Conservation (phyloP, 805 yeast species). For the Ogataea dorogensis region DNA sequence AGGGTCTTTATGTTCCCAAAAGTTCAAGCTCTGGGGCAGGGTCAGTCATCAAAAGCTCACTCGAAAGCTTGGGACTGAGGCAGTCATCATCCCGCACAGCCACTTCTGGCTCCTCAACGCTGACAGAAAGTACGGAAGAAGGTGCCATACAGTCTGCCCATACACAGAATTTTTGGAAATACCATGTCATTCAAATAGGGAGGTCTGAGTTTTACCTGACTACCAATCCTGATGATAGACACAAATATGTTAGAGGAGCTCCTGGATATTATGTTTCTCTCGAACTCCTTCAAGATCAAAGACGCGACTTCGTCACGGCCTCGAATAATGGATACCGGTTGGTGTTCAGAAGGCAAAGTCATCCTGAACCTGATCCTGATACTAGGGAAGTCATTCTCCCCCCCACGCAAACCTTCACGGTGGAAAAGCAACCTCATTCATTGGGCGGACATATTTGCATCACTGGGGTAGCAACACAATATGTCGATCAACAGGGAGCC, state of each 20-base stretch:
- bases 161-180: slow-evolving; percentile 52
- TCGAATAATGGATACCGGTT: slow-evolving; percentile 34
- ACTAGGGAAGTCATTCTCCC: slow-evolving; percentile 11
- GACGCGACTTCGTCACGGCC: slow-evolving; percentile 9
- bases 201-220: slow-evolving; percentile 54
- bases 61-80: slow-evolving; percentile 3
- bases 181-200: slow-evolving; percentile 56
- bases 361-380: slow-evolving; percentile 6
- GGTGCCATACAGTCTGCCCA: slow-evolving; percentile 2
- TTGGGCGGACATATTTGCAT: slow-evolving; percentile 23
- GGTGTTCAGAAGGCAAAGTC: slow-evolving; percentile 29
- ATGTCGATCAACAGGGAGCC: slow-evolving; percentile 12
- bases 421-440: slow-evolving; percentile 23
- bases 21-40: slow-evolving; percentile 3
- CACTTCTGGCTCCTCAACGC: not conserved
- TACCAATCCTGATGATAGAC: slow-evolving; percentile 64
- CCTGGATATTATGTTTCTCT: slow-evolving; percentile 60
- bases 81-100: slow-evolving; percentile 2
- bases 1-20: slow-evolving; percentile 1
- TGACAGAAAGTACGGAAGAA: slow-evolving; percentile 2
- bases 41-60: slow-evolving; percentile 4
- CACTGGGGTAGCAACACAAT: slow-evolving; percentile 18
- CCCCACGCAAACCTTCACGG: slow-evolving; percentile 19
- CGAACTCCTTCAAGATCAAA: slow-evolving; percentile 19
- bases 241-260: slow-evolving; percentile 55